phyloP scores from a whole-genome alignment of 192 early-diverging fungal genomes.

The Podila minutissima region DNA sequence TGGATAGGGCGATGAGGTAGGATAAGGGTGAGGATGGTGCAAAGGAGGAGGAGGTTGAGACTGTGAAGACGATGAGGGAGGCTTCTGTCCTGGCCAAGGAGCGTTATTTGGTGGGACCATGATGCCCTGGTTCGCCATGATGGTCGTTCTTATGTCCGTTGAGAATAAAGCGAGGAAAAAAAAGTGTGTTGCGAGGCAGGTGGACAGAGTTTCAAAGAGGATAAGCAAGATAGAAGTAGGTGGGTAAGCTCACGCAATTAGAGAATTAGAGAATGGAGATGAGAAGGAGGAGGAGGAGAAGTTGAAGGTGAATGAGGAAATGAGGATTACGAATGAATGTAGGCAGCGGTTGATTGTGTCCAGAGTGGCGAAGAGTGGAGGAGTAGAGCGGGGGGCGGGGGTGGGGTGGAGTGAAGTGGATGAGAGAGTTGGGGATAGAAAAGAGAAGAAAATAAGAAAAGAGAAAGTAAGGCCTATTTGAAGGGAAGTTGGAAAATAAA shows the following conservation, averaged over 20 bases:
- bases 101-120: constrained; percentile 46
- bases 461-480: not conserved
- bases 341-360: not conserved
- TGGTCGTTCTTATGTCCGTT: not conserved
- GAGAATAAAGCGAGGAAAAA: too few species aligned
- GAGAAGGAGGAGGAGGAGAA: not conserved
- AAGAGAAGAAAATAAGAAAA: too few species aligned
- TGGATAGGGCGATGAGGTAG: not conserved
- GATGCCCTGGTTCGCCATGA: constrained; percentile 37
- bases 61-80: too few species aligned
- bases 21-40: constrained; percentile 22
- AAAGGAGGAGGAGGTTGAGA: not conserved
- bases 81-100: constrained; percentile 28
- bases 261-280: not conserved
- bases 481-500: not conserved
- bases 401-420: not conserved
- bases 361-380: not conserved
- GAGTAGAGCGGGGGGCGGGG: too few species aligned
- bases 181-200: too few species aligned
- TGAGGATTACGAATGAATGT: not conserved
- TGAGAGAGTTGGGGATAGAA: not conserved
- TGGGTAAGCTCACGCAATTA: too few species aligned
- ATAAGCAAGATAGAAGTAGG: too few species aligned
- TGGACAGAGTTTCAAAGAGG: too few species aligned
- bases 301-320: not conserved